A percentile compares a stretch with the other conserved stretches of the same genome.
Evolutionary conservation across 1,284 basidiomycete genomes (phyloP).

Genomic region (Caloboletus firmus): DNA sequence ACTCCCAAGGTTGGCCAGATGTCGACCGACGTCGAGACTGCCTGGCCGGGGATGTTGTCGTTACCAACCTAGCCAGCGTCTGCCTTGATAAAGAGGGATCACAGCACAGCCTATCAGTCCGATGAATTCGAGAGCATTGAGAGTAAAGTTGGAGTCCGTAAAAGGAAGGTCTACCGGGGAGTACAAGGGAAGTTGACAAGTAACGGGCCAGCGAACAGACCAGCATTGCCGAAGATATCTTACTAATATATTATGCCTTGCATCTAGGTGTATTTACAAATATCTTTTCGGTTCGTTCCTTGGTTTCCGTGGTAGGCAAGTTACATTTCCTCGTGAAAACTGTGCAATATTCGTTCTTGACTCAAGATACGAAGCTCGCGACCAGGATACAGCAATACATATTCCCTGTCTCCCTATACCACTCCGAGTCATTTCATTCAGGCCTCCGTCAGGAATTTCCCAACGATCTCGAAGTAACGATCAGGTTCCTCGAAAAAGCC

Average conservation of each 20-base stretch:
- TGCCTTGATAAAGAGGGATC: neutral
- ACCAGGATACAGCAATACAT: neutral
- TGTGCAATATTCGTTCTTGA: neutral
- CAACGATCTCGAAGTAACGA: slow-evolving; percentile 19
- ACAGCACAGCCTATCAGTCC: neutral
- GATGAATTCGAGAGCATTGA: neutral
- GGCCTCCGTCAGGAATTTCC: slow-evolving; percentile 13
- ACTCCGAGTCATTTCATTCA: neutral
- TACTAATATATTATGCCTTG: no score
- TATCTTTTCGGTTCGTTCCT: no score
- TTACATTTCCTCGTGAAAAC: neutral
- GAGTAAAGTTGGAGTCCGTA: neutral
- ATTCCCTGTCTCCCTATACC: neutral
- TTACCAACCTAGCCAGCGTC: neutral
- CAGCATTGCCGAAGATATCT: neutral
- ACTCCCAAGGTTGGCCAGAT: neutral
- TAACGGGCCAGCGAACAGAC: neutral
- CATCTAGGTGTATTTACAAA: no score
- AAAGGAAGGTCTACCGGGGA: neutral
- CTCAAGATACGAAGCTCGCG: neutral
- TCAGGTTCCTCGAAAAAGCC: slow-evolving; percentile 19
- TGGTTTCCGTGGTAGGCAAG: no score
- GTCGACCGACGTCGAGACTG: neutral
- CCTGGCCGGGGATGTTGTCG: neutral
- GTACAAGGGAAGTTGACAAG: neutral